Evolutionary conservation across 768 basidiomycete species (phyloP), one percentile per base, ranked within the genome.

Genomic region (Steccherinum ochraceum): DNA sequence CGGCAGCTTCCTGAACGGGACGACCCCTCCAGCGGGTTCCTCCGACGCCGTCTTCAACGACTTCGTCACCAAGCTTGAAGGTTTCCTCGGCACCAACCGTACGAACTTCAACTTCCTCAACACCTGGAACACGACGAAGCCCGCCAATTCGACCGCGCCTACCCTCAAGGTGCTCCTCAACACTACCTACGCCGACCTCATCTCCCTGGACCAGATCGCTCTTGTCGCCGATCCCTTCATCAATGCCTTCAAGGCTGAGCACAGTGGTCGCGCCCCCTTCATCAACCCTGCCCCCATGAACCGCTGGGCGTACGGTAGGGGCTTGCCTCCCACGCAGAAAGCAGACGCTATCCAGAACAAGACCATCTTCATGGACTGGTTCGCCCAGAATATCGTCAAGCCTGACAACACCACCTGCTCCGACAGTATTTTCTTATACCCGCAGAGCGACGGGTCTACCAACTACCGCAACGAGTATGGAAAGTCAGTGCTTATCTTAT

Each of bases 311-410:
- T 64, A 60, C 24, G 62, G 56, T 2, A 56, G 59, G 16, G 52
- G 42, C 24, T 50, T 61, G 39, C 51, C 56, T 4, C 40, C 50
- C 0, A 57, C 55, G 2, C 45, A 52, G n/a, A 58, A 60, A 45
- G 50, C 48, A 13, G 58, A 59, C 41, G 63, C 57, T 1, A 40
- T 63, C 30, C 50, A 50, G 26, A 62, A 62, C 55, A 64, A 62
- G 51, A 60, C 61, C 16, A 51, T 58, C 25, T 66, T 66, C 56
- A 61, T 60, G 63, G 52, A 64, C 48, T 66, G 65, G 65, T 58
- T 62, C 27, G 58, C 62, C 12, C 43, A 56, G 13, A 45, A 58
- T 7, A 56, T 66, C 13, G 40, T 63, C 1, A 47, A 56, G 20
- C 46, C 51, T 0, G 56, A 60, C 26, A 48, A 53, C 5, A 54